Base-by-base conservation (phyloP, 257 asterid genomes). In the Thymus quinquecostatus region DNA sequence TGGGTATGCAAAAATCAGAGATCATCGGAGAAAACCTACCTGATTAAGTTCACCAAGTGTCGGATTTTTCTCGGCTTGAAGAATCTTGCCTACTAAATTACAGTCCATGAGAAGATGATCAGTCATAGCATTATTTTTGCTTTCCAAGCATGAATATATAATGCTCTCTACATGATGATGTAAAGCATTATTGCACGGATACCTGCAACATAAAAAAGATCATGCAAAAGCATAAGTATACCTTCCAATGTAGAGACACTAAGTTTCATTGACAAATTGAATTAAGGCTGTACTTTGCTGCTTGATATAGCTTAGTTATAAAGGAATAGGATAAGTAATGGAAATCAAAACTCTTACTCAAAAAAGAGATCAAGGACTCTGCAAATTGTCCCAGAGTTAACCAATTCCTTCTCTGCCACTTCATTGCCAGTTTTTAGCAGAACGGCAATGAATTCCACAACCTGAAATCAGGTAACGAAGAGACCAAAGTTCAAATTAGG, bases 101-200 rank as follows among this genome's bases (percentile, higher is more conserved):
- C 97, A 90, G 33, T 87, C 96, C 55, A 78, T 66, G 58, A 93
- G 83, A 70, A 93, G 86, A 88, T 93, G 98, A 75, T 86, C 87
- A 73, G 81, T 61, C 27, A 90, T 76, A 41, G 81, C 71, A 60
- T 51, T 78, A 72, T 78, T 87, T 79, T 87, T 90, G 86, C 94
- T 90, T 69, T 87, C 98, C 87, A 90, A 74, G 81, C 97, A 90
- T 66, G 97, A 88, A 79, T 79, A 87, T 80, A 93, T 73, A 58
- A 90, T 89, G 85, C 94, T 93, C 88, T 90, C 98, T 75, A 88
- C 98, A 43, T 93, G 95, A 85, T 90, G 97, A 80, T 93, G 98
- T 81, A 93, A 83, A 13, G 96, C 97, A 85, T 93, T 93, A 78
- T 93, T 93, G 84, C 74, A 93, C 1, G 98, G 96, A 63, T 90